Evolutionary conservation across 371 early-diverging fungal genomes (phyloP), one percentile per base, ranked within the genome.

Genomic region (Mortierella sp.): DNA sequence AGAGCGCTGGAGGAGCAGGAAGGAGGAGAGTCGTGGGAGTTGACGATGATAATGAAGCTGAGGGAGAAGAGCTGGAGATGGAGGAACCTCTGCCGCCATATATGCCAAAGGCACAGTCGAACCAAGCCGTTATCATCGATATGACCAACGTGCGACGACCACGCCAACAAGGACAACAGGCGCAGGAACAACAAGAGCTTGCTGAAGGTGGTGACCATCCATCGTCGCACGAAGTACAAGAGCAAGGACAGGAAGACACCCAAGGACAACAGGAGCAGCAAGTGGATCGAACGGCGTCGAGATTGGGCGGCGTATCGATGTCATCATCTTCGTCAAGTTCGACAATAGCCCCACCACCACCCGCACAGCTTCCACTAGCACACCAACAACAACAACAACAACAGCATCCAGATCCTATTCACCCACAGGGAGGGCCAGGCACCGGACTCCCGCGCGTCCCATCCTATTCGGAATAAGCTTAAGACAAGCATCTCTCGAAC

Each of bases 11-110:
- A 29, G 21, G 35, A 38, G 7, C 41, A 5, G 72, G 72, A 24
- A 21, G 49, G 49, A 72, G 35, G 35, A 49, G 49, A 3, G 49
- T 44, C 21, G 72, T 24, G 24, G 72, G 32, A 2, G 35, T 29
- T 7, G 41, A 51, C 4, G 60, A 75, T 24, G 44, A 21, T 7
- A 16, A 60, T 63, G 21, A 63, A 16, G 38, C 7, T 12, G 63
- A 35, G 2, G 58, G 27, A 35, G 35, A 44, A 4, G 27, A 14
- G 27, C 5, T 8, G 0, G 41, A 32, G 10, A 12, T 75, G 8
- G 75, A 75, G 56, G 75, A 75, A 4, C 75, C 75, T 0, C 18
- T 75, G 60, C 75, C 75, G 6, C 60, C 56, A 3, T 75, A 75
- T 10, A 75, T 75, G 75, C 75, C 75, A 10, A 56, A 56, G 60